Evolutionary conservation across 305 asterid genomes (phyloP).

Genomic region (Caryopteris hybrid): DNA sequence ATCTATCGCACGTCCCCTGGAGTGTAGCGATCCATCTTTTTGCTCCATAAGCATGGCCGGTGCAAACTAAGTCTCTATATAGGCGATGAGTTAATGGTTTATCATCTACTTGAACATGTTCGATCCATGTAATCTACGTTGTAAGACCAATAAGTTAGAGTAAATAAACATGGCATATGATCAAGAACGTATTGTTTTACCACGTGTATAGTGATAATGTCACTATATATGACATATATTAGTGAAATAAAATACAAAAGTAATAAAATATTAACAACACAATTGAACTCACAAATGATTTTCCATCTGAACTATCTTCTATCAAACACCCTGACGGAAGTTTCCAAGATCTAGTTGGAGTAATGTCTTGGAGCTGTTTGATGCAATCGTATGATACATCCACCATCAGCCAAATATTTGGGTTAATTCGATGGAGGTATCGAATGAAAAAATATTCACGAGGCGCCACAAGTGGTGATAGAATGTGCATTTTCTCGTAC

Average conservation of each 20-base stretch:
- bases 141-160: background rate
- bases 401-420: conserved; percentile 48
- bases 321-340: conserved; percentile 69
- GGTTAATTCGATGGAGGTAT: conserved; percentile 31
- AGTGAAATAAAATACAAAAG: background rate
- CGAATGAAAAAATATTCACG: conserved; percentile 59
- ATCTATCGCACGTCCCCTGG: conserved; percentile 49
- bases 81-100: conserved; percentile 37
- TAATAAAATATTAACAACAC: background rate
- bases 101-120: conserved; percentile 66
- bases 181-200: too few species aligned
- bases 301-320: conserved; percentile 46
- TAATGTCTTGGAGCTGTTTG: conserved; percentile 29
- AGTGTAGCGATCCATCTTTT: conserved; percentile 51
- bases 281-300: conserved; percentile 34
- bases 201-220: background rate
- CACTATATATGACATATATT: background rate
- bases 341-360: conserved; percentile 46
- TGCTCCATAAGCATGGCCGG: conserved; percentile 56
- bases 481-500: conserved; percentile 52
- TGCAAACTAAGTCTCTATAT: conserved; percentile 38
- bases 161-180: background rate
- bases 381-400: conserved; percentile 48
- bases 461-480: conserved; percentile 68
- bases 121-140: conserved; percentile 62